Evolutionary conservation across 2,329 filamentous ascomycete genomes (phyloP).

Genomic region (Lasiodiplodia hormozganensis): DNA sequence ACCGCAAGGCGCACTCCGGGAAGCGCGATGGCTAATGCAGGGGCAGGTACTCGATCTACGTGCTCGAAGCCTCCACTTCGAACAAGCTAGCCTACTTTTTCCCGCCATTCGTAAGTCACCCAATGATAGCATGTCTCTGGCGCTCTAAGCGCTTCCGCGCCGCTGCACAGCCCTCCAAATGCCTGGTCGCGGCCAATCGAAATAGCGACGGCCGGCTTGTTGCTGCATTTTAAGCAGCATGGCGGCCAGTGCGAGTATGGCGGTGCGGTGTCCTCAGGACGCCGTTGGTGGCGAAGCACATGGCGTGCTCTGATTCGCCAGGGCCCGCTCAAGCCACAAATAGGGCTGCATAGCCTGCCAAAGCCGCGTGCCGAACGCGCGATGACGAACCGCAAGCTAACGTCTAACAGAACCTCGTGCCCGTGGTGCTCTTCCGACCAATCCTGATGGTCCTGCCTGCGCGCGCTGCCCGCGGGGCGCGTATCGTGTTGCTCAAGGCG

Average conservation of each 20-base stretch:
- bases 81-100: conserved; percentile 58
- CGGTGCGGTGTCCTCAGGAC: conserved; percentile 8
- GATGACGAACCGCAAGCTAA: conserved; percentile 33
- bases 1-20: conserved; percentile 34
- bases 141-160: conserved; percentile 22
- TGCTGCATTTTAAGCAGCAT: background rate
- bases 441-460: conserved; percentile 72
- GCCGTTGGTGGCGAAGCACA: conserved; percentile 31
- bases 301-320: conserved; percentile 23
- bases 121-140: conserved; percentile 13
- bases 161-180: conserved; percentile 13
- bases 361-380: conserved; percentile 17
- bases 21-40: conserved; percentile 67
- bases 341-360: conserved; percentile 30
- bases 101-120: conserved; percentile 53
- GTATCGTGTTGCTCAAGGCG: conserved; percentile 65
- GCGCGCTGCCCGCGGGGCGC: conserved; percentile 66
- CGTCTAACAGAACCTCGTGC: conserved; percentile 69
- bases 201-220: background rate
- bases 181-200: conserved; percentile 2
- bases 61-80: conserved; percentile 59
- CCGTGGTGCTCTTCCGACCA: conserved; percentile 75
- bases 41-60: conserved; percentile 59
- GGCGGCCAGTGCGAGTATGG: conserved; percentile 20
- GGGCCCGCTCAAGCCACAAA: conserved; percentile 22